Evolutionary conservation across 2,329 filamentous ascomycete species (phyloP).

Genomic region (Phaeophleospora eucalypticola): DNA sequence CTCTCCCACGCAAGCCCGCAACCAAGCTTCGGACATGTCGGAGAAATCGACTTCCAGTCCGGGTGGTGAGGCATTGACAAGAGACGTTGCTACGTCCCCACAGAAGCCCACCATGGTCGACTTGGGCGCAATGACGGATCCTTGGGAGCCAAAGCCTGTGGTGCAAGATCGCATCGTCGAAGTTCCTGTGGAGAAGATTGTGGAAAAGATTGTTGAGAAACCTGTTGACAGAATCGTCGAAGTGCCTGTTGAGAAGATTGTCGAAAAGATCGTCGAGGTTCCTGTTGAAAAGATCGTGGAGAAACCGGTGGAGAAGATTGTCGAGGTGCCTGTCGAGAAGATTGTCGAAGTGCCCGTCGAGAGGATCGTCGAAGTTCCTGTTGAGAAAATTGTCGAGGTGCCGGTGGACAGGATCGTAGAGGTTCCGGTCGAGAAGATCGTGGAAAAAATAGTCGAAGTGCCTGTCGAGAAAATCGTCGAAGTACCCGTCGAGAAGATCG

Average conservation of each 20-base stretch:
- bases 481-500: slow-evolving; percentile 2
- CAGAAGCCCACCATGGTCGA: slow-evolving; percentile 51
- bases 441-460: background rate
- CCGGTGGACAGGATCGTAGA: slow-evolving; percentile 1
- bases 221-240: background rate
- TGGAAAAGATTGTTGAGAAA: slow-evolving; percentile 5
- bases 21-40: background rate
- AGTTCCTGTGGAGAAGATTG: background rate
- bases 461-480: background rate
- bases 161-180: slow-evolving; percentile 8
- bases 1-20: background rate
- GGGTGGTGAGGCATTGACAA: background rate
- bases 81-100: slow-evolving; percentile 9
- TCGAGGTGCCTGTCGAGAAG: slow-evolving; percentile 3
- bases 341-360: slow-evolving; percentile 1
- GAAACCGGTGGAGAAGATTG: slow-evolving; percentile 1
- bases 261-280: background rate
- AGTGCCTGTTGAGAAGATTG: background rate
- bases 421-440: background rate
- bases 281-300: background rate
- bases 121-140: slow-evolving; percentile 60
- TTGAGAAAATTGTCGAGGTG: slow-evolving; percentile 1
- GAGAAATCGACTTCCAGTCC: background rate
- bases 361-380: slow-evolving; percentile 1
- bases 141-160: slow-evolving; percentile 43